Evolutionary conservation across 2,329 filamentous ascomycete species (phyloP), one percentile per base, ranked within the genome.

Genomic region (Aspergillus phoenicis): DNA sequence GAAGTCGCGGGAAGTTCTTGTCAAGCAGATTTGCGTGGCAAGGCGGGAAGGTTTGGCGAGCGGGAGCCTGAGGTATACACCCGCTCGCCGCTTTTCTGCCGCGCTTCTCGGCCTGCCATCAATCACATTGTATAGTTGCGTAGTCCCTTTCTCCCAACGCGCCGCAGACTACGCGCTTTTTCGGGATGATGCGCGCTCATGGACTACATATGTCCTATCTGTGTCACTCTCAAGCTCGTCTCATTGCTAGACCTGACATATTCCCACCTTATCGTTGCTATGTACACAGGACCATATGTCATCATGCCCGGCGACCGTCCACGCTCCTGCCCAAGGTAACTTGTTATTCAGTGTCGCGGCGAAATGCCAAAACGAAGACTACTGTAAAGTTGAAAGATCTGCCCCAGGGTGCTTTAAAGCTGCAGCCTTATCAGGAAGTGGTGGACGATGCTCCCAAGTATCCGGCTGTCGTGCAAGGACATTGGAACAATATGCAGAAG

Each of bases 401-500:
- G 30, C 84, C 83, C 5, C 86, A 89, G 72, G 86, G 86, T 4
- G 71, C 77, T 4, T 73, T 89, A 43, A 76, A 81, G 47, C 65
- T 78, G 22, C 73, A 81, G 6, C 70, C 78, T 7, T 77, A 76
- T 56, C 70, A 80, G 58, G 73, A 78, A 36, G 73, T 76, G 53
- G 73, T 79, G 47, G 78, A 83, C 58, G 78, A 83, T 57, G 76
- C 78, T 33, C 83, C 84, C 20, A 81, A 81, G 61, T 97, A 97
- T 75, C 93, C 95, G 15, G 90, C 91, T n/a, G 90, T 98, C 52
- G 81, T 98, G 60, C 86, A 92, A 71, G 93, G 97, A 74, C 94
- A 91, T 28, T 86, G 87, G 59, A 91, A 88, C 67, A 96, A 97
- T 78, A 97, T 98, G 89, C 84, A 87, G 67, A 93, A 90, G 70